Conservation (phyloP, 1,284 basidiomycete genomes). For the Moesziomyces globuligerus region DNA sequence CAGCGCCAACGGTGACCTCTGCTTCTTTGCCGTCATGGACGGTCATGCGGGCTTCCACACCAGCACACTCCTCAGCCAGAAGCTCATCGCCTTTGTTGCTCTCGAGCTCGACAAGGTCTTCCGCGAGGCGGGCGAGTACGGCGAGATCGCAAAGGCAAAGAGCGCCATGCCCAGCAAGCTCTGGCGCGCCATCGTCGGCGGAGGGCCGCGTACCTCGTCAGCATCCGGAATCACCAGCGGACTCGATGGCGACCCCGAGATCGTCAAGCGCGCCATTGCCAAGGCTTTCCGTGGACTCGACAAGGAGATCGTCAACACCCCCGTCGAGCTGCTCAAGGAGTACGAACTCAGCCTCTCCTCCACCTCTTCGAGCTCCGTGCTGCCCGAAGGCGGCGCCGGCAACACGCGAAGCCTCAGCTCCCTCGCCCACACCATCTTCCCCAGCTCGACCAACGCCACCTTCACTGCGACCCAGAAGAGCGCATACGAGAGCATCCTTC, state of each 20-base stretch:
- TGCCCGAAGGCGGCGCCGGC: slow-evolving; percentile 33
- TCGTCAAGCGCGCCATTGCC: slow-evolving; percentile 78
- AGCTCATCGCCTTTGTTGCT: slow-evolving; percentile 86
- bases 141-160: slow-evolving; percentile 58
- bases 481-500: slow-evolving; percentile 63
- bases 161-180: slow-evolving; percentile 60
- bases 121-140: slow-evolving; percentile 67
- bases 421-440: slow-evolving; percentile 64
- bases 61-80: slow-evolving; percentile 82
- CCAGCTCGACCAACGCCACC: slow-evolving; percentile 45
- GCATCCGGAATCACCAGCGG: slow-evolving; percentile 29
- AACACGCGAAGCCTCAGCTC: slow-evolving; percentile 54
- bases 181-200: slow-evolving; percentile 62
- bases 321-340: slow-evolving; percentile 76
- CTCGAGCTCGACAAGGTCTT: slow-evolving; percentile 76
- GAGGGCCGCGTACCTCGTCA: slow-evolving; percentile 16
- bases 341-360: slow-evolving; percentile 65
- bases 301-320: slow-evolving; percentile 78
- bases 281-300: slow-evolving; percentile 83
- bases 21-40: slow-evolving; percentile 88
- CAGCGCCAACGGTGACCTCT: slow-evolving; percentile 54
- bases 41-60: slow-evolving; percentile 89
- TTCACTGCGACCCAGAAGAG: slow-evolving; percentile 61
- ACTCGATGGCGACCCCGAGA: slow-evolving; percentile 74
- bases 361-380: slow-evolving; percentile 67